Evolutionary conservation across 202 grass and related monocot genomes (phyloP).

Genomic region (Carex sylvatica): DNA sequence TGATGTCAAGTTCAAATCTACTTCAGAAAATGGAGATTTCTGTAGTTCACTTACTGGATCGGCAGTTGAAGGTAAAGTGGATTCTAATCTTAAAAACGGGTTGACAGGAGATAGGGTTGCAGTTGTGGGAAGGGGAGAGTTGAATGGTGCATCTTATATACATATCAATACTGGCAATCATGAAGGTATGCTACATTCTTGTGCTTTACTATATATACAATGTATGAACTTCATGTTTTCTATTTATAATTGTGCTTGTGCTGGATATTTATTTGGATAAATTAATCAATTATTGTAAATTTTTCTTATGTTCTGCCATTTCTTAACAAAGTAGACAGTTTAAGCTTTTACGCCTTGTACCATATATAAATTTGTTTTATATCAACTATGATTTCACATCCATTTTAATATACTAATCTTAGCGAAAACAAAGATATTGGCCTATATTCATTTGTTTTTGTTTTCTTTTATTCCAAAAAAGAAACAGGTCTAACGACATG

Average conservation of each 20-base stretch:
- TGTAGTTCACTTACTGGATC: background rate
- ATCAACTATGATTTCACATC: background rate
- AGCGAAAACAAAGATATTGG: background rate
- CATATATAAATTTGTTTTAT: background rate
- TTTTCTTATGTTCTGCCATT: background rate
- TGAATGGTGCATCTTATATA: background rate
- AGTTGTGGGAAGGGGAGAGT: background rate
- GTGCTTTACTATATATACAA: background rate
- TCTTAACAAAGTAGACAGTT: background rate
- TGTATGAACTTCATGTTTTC: background rate
- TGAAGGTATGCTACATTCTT: background rate
- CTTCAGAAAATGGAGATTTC: background rate
- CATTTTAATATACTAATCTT: background rate
- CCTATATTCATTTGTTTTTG: background rate
- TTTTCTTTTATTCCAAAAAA: background rate
- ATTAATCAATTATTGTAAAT: background rate
- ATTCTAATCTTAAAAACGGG: background rate
- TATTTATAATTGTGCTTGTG: background rate
- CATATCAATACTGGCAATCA: background rate
- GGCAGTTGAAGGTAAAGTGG: background rate
- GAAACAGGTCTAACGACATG: conserved; percentile 45
- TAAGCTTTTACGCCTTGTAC: background rate
- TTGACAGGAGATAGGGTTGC: background rate
- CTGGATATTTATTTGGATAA: background rate
- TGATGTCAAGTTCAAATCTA: conserved; percentile 10